Conservation (phyloP, 2,329 filamentous ascomycete species). For the Aspergillus persii region DNA sequence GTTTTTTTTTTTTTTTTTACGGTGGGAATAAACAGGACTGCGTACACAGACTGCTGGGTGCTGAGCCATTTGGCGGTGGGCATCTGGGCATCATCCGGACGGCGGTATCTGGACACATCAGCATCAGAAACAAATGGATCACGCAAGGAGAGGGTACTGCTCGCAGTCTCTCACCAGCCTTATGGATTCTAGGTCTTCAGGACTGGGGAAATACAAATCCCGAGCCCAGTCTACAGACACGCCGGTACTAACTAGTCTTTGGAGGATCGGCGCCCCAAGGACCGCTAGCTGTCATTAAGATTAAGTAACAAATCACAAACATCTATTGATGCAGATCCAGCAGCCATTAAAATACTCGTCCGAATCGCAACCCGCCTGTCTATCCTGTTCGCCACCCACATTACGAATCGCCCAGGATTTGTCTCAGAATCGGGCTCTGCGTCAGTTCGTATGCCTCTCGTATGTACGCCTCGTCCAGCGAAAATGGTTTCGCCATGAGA, state of each 20-base stretch:
- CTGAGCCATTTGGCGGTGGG: background rate
- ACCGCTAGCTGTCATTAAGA: background rate
- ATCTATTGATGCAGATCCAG: background rate
- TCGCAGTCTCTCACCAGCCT: background rate
- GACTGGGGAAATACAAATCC: background rate
- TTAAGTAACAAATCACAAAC: background rate
- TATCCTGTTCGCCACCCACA: background rate
- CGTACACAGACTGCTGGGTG: no score
- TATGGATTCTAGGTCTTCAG: background rate
- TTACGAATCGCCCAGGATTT: slow-evolving; percentile 9
- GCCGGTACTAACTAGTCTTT: background rate
- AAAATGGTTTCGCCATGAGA: slow-evolving; percentile 90
- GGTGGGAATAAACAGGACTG: no score
- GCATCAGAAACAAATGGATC: background rate
- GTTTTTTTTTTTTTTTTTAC: background rate
- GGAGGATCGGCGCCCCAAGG: background rate
- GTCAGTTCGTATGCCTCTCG: slow-evolving; percentile 93
- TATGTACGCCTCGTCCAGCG: slow-evolving; percentile 93
- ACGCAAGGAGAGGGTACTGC: background rate
- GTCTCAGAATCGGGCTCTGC: slow-evolving; percentile 38
- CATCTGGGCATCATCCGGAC: background rate
- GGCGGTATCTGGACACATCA: background rate
- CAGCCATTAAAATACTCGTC: background rate
- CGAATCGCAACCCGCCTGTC: background rate
- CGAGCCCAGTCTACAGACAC: background rate